A percentile compares a stretch with the other conserved stretches of the same genome.
These are phyloP conservation scores for Collybiopsis confluens DNA, from an alignment of 768 basidiomycete genomes.

Conservation along the genomic window DNA sequence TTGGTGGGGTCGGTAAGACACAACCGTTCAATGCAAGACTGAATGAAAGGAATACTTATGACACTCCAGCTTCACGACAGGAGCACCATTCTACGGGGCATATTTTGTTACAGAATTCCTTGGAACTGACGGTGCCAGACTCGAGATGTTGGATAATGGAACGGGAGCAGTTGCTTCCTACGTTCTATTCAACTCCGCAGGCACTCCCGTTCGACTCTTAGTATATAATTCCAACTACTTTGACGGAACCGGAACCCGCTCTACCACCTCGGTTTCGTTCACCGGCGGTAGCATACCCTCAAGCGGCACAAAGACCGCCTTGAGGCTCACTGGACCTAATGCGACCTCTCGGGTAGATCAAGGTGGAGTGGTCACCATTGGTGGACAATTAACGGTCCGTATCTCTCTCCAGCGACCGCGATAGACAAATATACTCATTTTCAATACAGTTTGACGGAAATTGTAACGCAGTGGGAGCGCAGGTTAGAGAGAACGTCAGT, in stretches of 20 bases:
- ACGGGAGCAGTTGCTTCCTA: constrained; percentile 25
- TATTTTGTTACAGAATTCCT: constrained; percentile 34
- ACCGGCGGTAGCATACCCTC: constrained; percentile 18
- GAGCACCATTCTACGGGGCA: constrained; percentile 33
- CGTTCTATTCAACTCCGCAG: constrained; percentile 21
- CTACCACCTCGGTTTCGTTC: constrained; percentile 22
- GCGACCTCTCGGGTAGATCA: constrained; percentile 28
- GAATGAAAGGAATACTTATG: too few species aligned
- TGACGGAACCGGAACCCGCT: constrained; percentile 27
- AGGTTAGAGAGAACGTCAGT: constrained; percentile 20
- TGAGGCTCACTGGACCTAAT: constrained; percentile 29
- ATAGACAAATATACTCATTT: neutral
- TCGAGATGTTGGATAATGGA: constrained; percentile 32
- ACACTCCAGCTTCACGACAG: constrained; percentile 20
- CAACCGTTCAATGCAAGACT: neutral
- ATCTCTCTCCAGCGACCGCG: too few species aligned
- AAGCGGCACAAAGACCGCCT: constrained; percentile 19
- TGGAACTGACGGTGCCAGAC: constrained; percentile 24
- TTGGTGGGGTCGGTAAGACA: constrained; percentile 28
- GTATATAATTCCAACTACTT: constrained; percentile 33
- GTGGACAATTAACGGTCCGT: constrained; percentile 21
- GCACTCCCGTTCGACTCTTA: constrained; percentile 24
- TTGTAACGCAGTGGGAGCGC: constrained; percentile 22
- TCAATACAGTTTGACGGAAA: constrained; percentile 16
- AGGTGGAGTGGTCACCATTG: constrained; percentile 29